phyloP scores from a whole-genome alignment of 495 filamentous ascomycete species.

The Neurospora sp. region DNA sequence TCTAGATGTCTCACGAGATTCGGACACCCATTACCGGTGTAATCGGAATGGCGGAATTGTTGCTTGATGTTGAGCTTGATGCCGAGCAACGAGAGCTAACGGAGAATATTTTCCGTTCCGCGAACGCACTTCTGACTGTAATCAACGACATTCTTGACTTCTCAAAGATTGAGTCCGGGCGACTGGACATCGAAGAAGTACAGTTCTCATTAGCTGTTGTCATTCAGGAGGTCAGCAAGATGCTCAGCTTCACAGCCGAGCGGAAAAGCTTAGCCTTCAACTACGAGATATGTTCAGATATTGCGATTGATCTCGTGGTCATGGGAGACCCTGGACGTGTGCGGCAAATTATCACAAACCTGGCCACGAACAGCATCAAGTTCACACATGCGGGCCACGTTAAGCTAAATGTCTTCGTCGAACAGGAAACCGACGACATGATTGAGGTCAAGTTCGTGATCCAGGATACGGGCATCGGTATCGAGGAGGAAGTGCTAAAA shows the following conservation, averaged over 20 bases:
- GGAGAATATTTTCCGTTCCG: slow-evolving; percentile 70
- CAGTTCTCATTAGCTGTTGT: slow-evolving; percentile 68
- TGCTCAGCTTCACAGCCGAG: slow-evolving; percentile 48
- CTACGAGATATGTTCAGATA: slow-evolving; percentile 32
- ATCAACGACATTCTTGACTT: slow-evolving; percentile 89
- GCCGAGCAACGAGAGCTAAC: slow-evolving; percentile 64
- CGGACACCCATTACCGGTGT: slow-evolving; percentile 63
- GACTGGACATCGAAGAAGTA: slow-evolving; percentile 62
- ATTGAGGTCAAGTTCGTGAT: slow-evolving; percentile 52
- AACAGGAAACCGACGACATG: slow-evolving; percentile 36
- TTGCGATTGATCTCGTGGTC: slow-evolving; percentile 37
- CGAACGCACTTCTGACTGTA: slow-evolving; percentile 69
- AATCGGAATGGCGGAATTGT: slow-evolving; percentile 59
- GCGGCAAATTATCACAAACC: slow-evolving; percentile 73
- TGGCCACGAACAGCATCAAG: slow-evolving; percentile 84
- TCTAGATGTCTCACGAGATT: slow-evolving; percentile 79
- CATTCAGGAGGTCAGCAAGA: slow-evolving; percentile 58
- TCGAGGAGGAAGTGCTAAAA: slow-evolving; percentile 61
- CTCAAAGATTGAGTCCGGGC: slow-evolving; percentile 74
- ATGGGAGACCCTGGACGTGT: slow-evolving; percentile 72
- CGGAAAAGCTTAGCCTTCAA: slow-evolving; percentile 49
- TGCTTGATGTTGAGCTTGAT: slow-evolving; percentile 55
- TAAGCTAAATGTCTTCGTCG: slow-evolving; percentile 37
- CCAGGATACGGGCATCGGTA: slow-evolving; percentile 76
- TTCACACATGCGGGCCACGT: slow-evolving; percentile 70